A percentile compares a stretch with the other conserved stretches of the same genome.
These are phyloP conservation scores for Nigrospora osmanthi DNA, from an alignment of 2,329 filamentous ascomycete genomes.

Conservation along the genomic window DNA sequence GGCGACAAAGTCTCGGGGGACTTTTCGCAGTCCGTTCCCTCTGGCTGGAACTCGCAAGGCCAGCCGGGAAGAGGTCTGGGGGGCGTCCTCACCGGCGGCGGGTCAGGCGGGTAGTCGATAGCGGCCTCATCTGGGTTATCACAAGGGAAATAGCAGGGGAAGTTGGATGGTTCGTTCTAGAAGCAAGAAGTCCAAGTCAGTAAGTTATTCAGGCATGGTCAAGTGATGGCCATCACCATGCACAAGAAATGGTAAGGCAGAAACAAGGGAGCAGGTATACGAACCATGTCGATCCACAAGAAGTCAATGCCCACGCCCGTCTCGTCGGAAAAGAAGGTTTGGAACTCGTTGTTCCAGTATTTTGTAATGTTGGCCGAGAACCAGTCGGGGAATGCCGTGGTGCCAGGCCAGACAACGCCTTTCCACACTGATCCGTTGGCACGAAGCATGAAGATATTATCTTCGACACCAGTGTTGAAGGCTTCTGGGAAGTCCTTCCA, in stretches of 20 bases:
- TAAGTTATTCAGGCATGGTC: too few species aligned
- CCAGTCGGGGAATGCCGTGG: conserved; percentile 70
- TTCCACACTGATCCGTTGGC: conserved; percentile 48
- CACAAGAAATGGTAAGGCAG: too few species aligned
- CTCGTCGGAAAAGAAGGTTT: conserved; percentile 52
- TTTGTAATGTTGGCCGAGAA: conserved; percentile 54
- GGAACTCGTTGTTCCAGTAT: conserved; percentile 67
- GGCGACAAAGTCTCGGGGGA: conserved; percentile 1
- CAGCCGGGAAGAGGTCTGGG: conserved; percentile 63
- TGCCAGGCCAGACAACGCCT: conserved; percentile 72
- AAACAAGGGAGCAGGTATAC: background rate
- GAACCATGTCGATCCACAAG: conserved; percentile 68
- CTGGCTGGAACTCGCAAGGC: conserved; percentile 58
- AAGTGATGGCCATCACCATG: too few species aligned
- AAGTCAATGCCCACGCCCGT: conserved; percentile 68
- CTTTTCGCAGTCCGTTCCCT: conserved; percentile 26
- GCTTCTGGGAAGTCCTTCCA: conserved; percentile 35
- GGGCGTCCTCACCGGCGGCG: conserved; percentile 54
- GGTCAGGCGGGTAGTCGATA: conserved; percentile 46
- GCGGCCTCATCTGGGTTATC: conserved; percentile 32
- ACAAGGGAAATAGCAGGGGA: conserved; percentile 46
- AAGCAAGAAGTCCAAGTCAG: too few species aligned
- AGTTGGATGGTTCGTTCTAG: conserved; percentile 41
- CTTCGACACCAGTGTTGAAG: conserved; percentile 30
- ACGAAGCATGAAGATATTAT: conserved; percentile 38